A percentile compares a stretch with the other conserved stretches of the same genome.
These are phyloP conservation scores for Russula compacta DNA, from an alignment of 768 basidiomycete genomes.

Conservation along the genomic window DNA sequence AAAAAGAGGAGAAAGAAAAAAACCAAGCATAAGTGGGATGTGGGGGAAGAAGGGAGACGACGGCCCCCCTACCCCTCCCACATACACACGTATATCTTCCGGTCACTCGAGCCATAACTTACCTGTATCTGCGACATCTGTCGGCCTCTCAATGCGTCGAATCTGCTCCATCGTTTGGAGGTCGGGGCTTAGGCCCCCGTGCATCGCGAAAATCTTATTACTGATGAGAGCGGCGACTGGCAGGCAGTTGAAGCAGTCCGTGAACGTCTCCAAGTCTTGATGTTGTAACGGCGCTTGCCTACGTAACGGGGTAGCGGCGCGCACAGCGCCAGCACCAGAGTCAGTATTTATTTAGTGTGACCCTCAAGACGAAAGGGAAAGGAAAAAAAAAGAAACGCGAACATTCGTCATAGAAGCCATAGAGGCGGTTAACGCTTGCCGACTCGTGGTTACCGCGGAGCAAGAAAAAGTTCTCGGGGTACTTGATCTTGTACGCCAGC, in stretches of 20 bases:
- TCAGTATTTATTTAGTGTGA: neutral
- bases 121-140: constrained; percentile 98
- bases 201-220: constrained; percentile 99
- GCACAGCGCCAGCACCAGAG: no score
- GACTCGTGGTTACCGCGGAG: constrained; percentile 98
- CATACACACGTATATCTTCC: neutral
- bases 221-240: constrained; percentile 99
- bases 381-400: constrained; percentile 27
- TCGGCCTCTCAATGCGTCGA: constrained; percentile 96
- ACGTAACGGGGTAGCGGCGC: neutral
- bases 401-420: constrained; percentile 99
- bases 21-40: neutral
- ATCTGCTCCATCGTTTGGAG: constrained; percentile 99
- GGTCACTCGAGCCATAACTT: neutral
- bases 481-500: constrained; percentile 99
- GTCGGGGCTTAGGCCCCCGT: constrained; percentile 94
- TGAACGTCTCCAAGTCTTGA: constrained; percentile 99
- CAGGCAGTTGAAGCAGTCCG: constrained; percentile 99
- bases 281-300: constrained; percentile 99
- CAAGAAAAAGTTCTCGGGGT: constrained; percentile 99
- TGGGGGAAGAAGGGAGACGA: neutral
- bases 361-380: neutral
- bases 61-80: neutral
- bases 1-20: neutral
- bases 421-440: constrained; percentile 98